phyloP scores from a whole-genome alignment of 2,329 filamentous ascomycete genomes.

The Hypoxylon sp. region DNA sequence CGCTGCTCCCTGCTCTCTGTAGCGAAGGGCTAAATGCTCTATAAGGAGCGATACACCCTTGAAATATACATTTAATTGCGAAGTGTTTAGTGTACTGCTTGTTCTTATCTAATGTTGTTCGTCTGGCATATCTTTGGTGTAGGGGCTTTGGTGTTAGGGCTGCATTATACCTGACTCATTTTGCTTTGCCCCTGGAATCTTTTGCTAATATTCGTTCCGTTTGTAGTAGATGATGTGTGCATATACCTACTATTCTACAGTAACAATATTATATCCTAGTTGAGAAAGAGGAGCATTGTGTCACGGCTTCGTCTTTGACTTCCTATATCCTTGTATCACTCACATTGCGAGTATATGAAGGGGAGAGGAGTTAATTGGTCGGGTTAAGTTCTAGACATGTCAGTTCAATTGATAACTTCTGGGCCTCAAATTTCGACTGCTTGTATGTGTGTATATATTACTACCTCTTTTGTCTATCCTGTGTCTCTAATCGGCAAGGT shows the following conservation, averaged over 20 bases:
- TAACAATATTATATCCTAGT: background rate
- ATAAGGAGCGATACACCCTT: background rate
- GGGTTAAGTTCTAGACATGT: no score
- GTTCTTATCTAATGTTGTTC: background rate
- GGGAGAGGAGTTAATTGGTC: background rate
- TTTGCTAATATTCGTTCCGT: background rate
- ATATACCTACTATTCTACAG: background rate
- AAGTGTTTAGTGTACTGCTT: background rate
- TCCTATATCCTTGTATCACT: background rate
- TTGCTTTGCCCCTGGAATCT: background rate
- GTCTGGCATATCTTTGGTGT: background rate
- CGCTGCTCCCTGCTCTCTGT: background rate
- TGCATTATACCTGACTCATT: no score
- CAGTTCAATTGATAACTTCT: no score
- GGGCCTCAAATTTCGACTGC: no score
- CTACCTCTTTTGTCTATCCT: background rate
- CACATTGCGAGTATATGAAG: background rate
- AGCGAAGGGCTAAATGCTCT: slow-evolving; percentile 1
- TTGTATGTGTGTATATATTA: no score
- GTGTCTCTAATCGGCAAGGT: background rate
- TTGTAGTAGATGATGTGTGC: background rate
- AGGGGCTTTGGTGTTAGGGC: no score
- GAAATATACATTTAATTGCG: slow-evolving; percentile 1
- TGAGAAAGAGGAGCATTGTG: background rate
- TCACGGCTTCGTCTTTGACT: background rate